A percentile compares a stretch with the other conserved stretches of the same genome.
Evolutionary conservation across 441 rosid species (phyloP).

Genomic region (Populus hybrid): DNA sequence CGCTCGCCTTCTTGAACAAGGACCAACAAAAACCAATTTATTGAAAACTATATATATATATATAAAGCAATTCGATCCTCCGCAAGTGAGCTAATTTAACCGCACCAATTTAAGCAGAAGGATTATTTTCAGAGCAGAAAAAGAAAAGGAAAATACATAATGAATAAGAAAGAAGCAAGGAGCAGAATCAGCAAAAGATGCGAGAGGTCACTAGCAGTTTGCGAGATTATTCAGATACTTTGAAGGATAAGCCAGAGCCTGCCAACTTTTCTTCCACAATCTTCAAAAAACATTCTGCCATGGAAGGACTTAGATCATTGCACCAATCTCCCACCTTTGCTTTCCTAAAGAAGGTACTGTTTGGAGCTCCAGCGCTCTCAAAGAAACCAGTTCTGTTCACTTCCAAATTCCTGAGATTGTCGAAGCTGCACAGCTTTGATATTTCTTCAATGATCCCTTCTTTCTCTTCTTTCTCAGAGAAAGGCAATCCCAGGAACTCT

Average conservation of each 20-base stretch:
- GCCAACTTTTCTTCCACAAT: not conserved
- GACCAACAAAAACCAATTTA: no score
- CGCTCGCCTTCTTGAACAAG: no score
- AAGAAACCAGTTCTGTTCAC: constrained; percentile 21
- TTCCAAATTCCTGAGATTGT: constrained; percentile 23
- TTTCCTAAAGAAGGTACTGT: constrained; percentile 2
- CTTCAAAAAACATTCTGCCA: not conserved
- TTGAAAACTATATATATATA: no score
- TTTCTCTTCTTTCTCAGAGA: constrained; percentile 19
- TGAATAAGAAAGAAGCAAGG: no score
- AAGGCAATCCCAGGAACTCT: constrained; percentile 28
- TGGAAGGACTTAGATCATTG: constrained; percentile 6
- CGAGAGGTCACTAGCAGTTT: no score
- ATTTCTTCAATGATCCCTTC: constrained; percentile 20
- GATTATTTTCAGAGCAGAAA: no score
- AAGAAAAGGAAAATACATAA: no score
- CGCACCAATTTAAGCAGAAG: no score
- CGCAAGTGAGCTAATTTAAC: no score
- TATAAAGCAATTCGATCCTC: no score
- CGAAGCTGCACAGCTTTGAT: constrained; percentile 21
- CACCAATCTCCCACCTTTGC: constrained; percentile 18
- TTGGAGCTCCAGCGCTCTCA: not conserved
- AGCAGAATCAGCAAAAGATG: no score
- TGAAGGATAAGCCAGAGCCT: constrained; percentile 7
- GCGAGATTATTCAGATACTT: no score